These are phyloP conservation scores for Fusarium sp. DNA, from an alignment of 2,329 filamentous ascomycete genomes.

Conservation along the genomic window DNA sequence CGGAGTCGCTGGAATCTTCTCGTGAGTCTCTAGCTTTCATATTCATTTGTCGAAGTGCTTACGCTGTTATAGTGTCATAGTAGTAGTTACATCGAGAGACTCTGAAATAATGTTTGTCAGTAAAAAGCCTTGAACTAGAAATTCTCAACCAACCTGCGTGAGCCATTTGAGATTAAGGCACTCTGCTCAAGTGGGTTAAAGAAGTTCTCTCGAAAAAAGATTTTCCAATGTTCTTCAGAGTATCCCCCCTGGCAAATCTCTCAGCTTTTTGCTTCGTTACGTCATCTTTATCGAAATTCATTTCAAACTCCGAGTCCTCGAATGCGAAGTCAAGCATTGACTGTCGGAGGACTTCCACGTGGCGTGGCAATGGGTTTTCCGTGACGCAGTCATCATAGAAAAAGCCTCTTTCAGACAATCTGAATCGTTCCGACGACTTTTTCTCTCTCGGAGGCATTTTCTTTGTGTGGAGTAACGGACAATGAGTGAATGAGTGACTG, in stretches of 20 bases:
- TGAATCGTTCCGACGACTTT: neutral
- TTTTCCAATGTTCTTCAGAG: neutral
- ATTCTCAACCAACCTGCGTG: neutral
- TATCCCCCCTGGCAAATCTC: neutral
- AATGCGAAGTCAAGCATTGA: neutral
- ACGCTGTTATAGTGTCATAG: neutral
- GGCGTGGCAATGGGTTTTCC: neutral
- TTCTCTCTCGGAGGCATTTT: no score
- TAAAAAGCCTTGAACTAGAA: rapidly evolving
- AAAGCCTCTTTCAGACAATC: neutral
- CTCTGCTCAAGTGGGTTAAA: neutral
- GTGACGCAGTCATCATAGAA: slow-evolving; percentile 4
- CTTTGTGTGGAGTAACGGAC: no score
- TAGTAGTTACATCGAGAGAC: neutral
- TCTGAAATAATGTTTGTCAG: neutral
- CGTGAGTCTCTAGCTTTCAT: neutral
- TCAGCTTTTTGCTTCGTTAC: rapidly evolving
- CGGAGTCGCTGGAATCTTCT: rapidly evolving
- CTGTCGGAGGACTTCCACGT: neutral
- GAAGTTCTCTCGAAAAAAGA: rapidly evolving
- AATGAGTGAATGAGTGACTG: no score
- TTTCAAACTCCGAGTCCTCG: no score
- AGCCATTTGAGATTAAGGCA: rapidly evolving
- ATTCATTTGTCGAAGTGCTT: neutral
- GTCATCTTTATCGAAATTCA: no score